Base-by-base conservation (phyloP, 257 asterid genomes). In the Nicotiana tabacum region DNA sequence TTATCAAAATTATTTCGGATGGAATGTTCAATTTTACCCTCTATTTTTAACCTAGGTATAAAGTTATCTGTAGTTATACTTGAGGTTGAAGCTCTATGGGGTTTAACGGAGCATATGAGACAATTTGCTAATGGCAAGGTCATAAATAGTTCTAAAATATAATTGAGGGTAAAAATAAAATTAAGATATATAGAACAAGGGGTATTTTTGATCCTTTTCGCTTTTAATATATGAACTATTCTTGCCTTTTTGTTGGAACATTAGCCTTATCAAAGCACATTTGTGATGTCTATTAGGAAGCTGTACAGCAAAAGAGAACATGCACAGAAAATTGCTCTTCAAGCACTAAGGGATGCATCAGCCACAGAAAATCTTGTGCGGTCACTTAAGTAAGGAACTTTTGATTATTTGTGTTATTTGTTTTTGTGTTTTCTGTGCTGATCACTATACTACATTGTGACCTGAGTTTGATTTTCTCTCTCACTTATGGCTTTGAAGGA, bases 301-400 rank as follows among this genome's bases (percentile, higher is more conserved):
- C 98, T 35, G 86, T 93, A 86, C 96, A 94, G 66, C 99, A 96
- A 77, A 21, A 87, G 97, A 77, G 99, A 96, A 48, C 85, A 90
- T 0, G 97, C 99, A 1, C 99, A 96, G 89, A 96, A 89, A 85
- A 84, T 92, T 1, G 99, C 99, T 1, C 98, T 93, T 86, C 97
- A 96, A 84, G 99, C 99, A 4, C 88, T 96, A 18, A 83, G 99
- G 85, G 98, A 94, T 68, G 99, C 99, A 82, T 91, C 98, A 2
- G 98, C 99, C n/a, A 90, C 98, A 0, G 98, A 93, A 77, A 93
- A 96, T 76, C 89, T 94, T 8, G 97, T 94, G 80, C 95, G 97
- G 51, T 89, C 92, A 37, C 90, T 94, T 69, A 93, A 94, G 98
- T 96, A 88, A 33, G 85, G 15, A 61, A 18, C 46, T 79, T 16